Conservation (phyloP, 1,284 basidiomycete species). For the Gomphus sp. region DNA sequence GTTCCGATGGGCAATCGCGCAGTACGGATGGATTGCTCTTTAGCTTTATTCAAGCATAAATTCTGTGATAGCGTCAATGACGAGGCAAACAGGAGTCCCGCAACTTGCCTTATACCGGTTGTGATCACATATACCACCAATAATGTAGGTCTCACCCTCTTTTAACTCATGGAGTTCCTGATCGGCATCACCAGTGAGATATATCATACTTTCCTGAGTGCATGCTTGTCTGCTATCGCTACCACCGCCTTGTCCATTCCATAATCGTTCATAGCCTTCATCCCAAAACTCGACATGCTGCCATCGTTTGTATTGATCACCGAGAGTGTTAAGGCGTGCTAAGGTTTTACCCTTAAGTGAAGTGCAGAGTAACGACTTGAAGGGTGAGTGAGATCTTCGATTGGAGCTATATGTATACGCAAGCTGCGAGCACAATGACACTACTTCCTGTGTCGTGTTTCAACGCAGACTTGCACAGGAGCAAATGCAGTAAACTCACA, state of each 20-base stretch:
- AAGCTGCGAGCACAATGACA: slow-evolving; percentile 81
- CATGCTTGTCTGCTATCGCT: slow-evolving; percentile 13
- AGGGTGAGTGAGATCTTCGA: slow-evolving; percentile 61
- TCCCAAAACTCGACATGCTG: slow-evolving; percentile 73
- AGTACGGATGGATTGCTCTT: slow-evolving; percentile 63
- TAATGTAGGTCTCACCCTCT: slow-evolving; percentile 85
- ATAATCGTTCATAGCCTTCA: slow-evolving; percentile 62
- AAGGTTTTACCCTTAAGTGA: slow-evolving; percentile 67
- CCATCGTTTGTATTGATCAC: slow-evolving; percentile 76
- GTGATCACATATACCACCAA: slow-evolving; percentile 94
- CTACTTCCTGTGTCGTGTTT: slow-evolving; percentile 60
- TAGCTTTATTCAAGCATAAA: slow-evolving; percentile 85
- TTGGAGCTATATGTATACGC: slow-evolving; percentile 86
- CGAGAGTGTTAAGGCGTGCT: slow-evolving; percentile 57
- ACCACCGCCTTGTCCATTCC: slow-evolving; percentile 27
- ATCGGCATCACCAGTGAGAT: slow-evolving; percentile 91
- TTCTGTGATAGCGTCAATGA: slow-evolving; percentile 39
- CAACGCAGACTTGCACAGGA: neutral
- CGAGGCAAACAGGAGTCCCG: slow-evolving; percentile 1
- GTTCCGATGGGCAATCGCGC: slow-evolving; percentile 91
- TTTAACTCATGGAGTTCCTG: slow-evolving; percentile 77
- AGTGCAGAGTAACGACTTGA: slow-evolving; percentile 68
- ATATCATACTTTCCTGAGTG: slow-evolving; percentile 55
- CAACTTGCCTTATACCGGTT: slow-evolving; percentile 86
- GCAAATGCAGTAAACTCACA: slow-evolving; percentile 29